A percentile compares a stretch with the other conserved stretches of the same genome.
Evolutionary conservation across 352 stramenopile species (phyloP).

Genomic region (Phytophthora cactorum): DNA sequence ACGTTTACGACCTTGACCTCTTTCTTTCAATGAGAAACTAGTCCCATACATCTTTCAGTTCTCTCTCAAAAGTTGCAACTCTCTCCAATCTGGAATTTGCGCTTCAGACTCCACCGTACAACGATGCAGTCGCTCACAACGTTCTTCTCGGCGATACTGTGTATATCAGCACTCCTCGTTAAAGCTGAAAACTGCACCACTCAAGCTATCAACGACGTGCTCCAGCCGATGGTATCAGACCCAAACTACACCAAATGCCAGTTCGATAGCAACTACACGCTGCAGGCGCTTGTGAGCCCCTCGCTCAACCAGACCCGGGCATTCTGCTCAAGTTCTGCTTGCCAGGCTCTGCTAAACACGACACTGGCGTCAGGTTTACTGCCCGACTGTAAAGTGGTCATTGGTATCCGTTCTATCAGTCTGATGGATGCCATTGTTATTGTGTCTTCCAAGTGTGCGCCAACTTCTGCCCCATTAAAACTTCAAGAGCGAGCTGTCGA

Average conservation of each 20-base stretch:
- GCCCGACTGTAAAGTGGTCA: conserved; percentile 24
- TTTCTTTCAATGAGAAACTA: not conserved
- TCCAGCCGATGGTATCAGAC: conserved; percentile 12
- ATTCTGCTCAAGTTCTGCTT: conserved; percentile 33
- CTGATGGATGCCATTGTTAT: conserved; percentile 12
- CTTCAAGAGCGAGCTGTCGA: conserved; percentile 25
- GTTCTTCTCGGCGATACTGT: conserved; percentile 9
- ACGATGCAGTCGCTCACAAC: conserved; percentile 6
- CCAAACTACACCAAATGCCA: conserved; percentile 22
- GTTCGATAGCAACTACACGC: conserved; percentile 32
- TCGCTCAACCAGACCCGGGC: conserved; percentile 11
- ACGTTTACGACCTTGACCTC: not conserved
- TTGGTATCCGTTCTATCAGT: conserved; percentile 12
- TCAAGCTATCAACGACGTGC: not conserved
- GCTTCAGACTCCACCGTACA: not conserved
- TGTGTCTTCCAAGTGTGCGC: conserved; percentile 5
- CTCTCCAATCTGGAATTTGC: conserved; percentile 1
- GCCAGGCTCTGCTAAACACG: conserved; percentile 22
- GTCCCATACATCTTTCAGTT: not conserved
- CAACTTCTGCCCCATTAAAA: not conserved
- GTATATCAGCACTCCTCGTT: not conserved
- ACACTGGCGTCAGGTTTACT: conserved; percentile 13
- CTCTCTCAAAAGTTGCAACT: no score
- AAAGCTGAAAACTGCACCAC: conserved; percentile 25
- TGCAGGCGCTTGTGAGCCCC: conserved; percentile 10